Percentiles rank a stretch among this genome's conserved stretches.
phyloP scores from a whole-genome alignment of 495 filamentous ascomycete genomes.

The Durotheca rogersii region DNA sequence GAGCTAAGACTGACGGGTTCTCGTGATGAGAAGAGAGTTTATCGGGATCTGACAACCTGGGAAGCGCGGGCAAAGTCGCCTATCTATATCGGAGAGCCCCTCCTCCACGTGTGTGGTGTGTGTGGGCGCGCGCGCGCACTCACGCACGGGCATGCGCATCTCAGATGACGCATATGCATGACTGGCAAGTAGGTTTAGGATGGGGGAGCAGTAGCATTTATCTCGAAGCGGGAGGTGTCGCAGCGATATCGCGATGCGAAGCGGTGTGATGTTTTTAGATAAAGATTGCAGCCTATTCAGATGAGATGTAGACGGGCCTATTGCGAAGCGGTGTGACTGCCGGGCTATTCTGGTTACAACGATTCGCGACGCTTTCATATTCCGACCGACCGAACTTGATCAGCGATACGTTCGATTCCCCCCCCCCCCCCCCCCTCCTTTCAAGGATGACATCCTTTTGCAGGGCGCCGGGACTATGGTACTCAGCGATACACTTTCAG shows the following conservation, averaged over 20 bases:
- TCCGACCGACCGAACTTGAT: too few relatives aligned
- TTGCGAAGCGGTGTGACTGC: slow-evolving; percentile 29
- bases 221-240: slow-evolving; percentile 8
- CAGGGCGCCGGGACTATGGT: slow-evolving; percentile 7
- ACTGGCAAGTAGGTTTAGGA: slow-evolving; percentile 5
- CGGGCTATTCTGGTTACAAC: slow-evolving; percentile 1
- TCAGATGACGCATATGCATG: slow-evolving; percentile 5
- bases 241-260: slow-evolving; percentile 2
- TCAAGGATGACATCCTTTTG: too few relatives aligned
- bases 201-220: slow-evolving; percentile 6
- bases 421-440: too few relatives aligned
- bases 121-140: too few relatives aligned
- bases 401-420: too few relatives aligned
- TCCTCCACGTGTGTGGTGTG: slow-evolving; percentile 12
- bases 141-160: neutral
- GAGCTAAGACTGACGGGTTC: slow-evolving; percentile 14
- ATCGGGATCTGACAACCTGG: neutral
- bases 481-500: slow-evolving; percentile 9
- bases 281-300: slow-evolving; percentile 1
- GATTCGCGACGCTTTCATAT: slow-evolving; percentile 1
- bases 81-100: slow-evolving; percentile 5
- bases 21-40: slow-evolving; percentile 24
- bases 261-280: slow-evolving; percentile 22
- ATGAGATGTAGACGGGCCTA: slow-evolving; percentile 6
- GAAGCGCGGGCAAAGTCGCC: neutral